Conservation (phyloP, 257 asterid genomes). For the Eucommia ulmoides region DNA sequence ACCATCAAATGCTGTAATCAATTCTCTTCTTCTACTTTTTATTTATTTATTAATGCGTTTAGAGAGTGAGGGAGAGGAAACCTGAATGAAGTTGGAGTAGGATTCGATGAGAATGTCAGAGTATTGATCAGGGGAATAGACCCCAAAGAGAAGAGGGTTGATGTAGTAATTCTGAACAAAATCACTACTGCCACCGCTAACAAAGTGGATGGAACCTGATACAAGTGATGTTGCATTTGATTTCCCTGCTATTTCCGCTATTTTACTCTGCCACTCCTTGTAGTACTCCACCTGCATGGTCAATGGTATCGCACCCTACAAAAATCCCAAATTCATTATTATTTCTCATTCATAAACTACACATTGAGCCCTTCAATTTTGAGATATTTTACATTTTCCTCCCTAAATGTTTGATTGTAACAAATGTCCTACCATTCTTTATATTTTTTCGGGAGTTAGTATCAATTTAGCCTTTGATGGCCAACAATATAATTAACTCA, state of each 20-base stretch:
- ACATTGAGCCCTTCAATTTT: neutral
- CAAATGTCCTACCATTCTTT: no score
- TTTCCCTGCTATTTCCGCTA: constrained; percentile 50
- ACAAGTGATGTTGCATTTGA: constrained; percentile 59
- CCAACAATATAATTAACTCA: no score
- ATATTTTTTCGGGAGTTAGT: no score
- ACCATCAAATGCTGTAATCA: neutral
- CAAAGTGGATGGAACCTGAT: constrained; percentile 56
- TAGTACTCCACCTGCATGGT: constrained; percentile 62
- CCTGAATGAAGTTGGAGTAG: constrained; percentile 48
- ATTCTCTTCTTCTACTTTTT: neutral
- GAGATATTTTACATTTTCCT: neutral
- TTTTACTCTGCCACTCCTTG: constrained; percentile 55
- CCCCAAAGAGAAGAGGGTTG: constrained; percentile 54
- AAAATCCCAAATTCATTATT: neutral
- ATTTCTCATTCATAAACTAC: neutral
- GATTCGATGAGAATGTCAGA: constrained; percentile 56
- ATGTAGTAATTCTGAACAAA: constrained; percentile 73
- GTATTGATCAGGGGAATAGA: constrained; percentile 60
- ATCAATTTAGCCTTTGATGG: no score
- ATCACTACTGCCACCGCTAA: constrained; percentile 81
- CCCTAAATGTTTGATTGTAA: no score
- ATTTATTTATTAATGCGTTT: neutral
- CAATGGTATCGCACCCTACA: constrained; percentile 52
- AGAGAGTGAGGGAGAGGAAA: no score